Evolutionary conservation across 1,284 basidiomycete genomes (phyloP), one percentile per base, ranked within the genome.

Genomic region (Coniophora puteana): DNA sequence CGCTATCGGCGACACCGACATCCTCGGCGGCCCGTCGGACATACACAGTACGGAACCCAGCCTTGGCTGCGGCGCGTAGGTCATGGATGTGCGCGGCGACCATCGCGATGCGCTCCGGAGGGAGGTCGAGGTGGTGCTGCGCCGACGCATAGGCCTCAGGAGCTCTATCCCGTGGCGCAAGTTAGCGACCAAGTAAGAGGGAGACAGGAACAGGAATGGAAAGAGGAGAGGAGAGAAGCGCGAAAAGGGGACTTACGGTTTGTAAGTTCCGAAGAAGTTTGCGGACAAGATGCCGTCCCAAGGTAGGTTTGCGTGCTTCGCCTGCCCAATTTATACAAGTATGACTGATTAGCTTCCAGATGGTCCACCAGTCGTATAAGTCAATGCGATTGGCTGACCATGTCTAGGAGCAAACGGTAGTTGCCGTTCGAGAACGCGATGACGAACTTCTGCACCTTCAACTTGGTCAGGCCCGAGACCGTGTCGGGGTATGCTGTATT

Each of bases 21-120:
- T 74, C 74, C 46, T 82, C 78, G 0, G 64, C 61, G 1, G 61
- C 53, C 4, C 80, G 66, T 0, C 65, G 71, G 0, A 83, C 63
- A 41, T 80, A 83, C 1, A 82, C 57, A 0, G 77, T 78, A 48
- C 67, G 72, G 63, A 83, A 63, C 1, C 80, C 83, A 6, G 68
- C 58, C 1, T 52, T 55, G 1, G 68, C 69, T 0, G 82, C 83
- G 0, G 66, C 76, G 4, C 67, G 66, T 7, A 83, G 62, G 51
- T 85, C 83, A 44, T 62, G 66, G 0, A 68, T 65, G 55, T 86
- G 83, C 8, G 80, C 71, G 0, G 83, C 80, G 8, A 85, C 80
- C 74, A 85, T 76, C 1, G 74, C 78, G 31, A 72, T 68, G 36
- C 72, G 68, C 12, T 69, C 49, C 0, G 80, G 73, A 1, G 66